Evolutionary conservation across 371 early-diverging fungal species (phyloP).

Genomic region (Apophysomyces elegans): DNA sequence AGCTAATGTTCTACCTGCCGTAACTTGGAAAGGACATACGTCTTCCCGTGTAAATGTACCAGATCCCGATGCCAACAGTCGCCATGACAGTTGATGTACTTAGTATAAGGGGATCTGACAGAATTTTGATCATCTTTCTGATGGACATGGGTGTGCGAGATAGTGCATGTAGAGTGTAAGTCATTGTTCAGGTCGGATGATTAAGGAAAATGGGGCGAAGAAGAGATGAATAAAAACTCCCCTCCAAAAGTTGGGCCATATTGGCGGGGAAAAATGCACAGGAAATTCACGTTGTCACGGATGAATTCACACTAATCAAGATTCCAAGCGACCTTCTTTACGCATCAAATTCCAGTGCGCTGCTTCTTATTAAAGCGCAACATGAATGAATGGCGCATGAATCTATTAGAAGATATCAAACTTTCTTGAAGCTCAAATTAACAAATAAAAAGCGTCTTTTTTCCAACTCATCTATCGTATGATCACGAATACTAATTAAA

Average conservation of each 20-base stretch:
- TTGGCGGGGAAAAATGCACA: background rate
- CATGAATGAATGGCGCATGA: too few species aligned
- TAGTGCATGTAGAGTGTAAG: background rate
- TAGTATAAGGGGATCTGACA: constrained; percentile 15
- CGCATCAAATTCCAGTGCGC: background rate
- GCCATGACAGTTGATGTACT: constrained; percentile 13
- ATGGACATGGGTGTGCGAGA: constrained; percentile 5
- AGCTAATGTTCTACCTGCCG: background rate
- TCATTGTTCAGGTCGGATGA: background rate
- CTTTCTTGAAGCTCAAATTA: too few species aligned
- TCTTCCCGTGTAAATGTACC: constrained; percentile 10
- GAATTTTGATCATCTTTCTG: constrained; percentile 7
- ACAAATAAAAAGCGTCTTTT: too few species aligned
- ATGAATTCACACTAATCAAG: background rate
- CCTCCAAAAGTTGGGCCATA: constrained; percentile 6
- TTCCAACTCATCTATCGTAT: too few species aligned
- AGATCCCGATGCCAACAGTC: constrained; percentile 1
- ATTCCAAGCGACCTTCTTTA: background rate
- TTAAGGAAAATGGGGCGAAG: background rate
- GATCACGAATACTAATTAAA: too few species aligned
- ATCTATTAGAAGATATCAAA: too few species aligned
- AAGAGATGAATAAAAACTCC: constrained; percentile 4
- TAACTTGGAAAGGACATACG: background rate
- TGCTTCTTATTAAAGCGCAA: background rate
- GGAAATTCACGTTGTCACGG: background rate